Evolutionary conservation across 139 green algal species (phyloP), one percentile per base, ranked within the genome.

Genomic region (Nannochloris sp.): DNA sequence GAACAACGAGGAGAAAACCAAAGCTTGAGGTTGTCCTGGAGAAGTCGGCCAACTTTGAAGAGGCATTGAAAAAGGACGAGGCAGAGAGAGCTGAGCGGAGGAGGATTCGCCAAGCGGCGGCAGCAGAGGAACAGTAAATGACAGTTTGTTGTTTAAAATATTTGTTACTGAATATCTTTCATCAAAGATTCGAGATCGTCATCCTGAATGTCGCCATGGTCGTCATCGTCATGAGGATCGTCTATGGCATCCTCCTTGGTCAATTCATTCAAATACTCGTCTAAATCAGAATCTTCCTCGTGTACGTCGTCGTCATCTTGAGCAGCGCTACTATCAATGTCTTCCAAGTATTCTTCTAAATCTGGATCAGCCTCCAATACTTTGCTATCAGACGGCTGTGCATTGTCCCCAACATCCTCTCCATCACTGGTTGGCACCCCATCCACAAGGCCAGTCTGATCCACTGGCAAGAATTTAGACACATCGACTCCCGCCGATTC

Each of bases 1-100:
- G 44, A 36, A 79, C 48, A 17, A 59, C 25, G 14, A 63, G 67
- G 8, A 71, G 85, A 43, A 93, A 93, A 73, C 80, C 86, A 20
- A 92, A 91, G 66, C 80, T 91, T 69, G 83, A 90, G 67, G 74
- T 94, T 13, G 49, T 84, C 49, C 56, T 94, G 30, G 68, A 43
- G 8, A 94, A 92, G 74, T 79, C 74, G 6, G 61, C 69, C 17
- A 43, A 78, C 3, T 94, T 94, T 72, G 84, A 92, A 20, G 25
- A 79, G 12, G 68, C 84, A 16, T 72, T 85, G 25, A 73, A 68
- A 4, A 56, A 62, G 40, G 72, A 76, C 3, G 60, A 56, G 37
- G 63, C 71, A 58, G 56, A 62, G 57, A 58, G 45, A 2, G 61
- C 61, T 13, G 59, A 57, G 4, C 57, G 59, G 28, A 69, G 37